Percentiles rank a stretch among this genome's conserved stretches.
Conservation (phyloP, 495 filamentous ascomycete genomes). For the Terfezia boudieri region DNA sequence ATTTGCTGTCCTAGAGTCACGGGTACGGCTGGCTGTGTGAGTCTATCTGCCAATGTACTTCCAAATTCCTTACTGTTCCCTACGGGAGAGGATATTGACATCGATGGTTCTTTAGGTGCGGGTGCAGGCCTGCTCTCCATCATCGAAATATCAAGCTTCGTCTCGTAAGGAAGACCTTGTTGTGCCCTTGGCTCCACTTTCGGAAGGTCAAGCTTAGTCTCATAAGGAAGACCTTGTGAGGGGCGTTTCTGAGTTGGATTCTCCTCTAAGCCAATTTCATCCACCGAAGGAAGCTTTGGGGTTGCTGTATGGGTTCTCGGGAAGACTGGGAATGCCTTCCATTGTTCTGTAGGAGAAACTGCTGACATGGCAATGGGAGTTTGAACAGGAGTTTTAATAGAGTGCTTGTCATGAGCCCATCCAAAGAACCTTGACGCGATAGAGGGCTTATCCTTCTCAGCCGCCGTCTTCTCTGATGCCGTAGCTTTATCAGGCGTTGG, state of each 20-base stretch:
- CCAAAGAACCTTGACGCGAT: constrained; percentile 33
- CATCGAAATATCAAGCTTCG: not conserved
- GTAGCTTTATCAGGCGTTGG: constrained; percentile 13
- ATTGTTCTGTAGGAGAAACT: constrained; percentile 42
- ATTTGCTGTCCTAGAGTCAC: not conserved
- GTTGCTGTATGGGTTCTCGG: constrained; percentile 46
- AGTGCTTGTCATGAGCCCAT: constrained; percentile 45
- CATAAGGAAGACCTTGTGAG: not conserved
- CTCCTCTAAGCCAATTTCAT: constrained; percentile 30
- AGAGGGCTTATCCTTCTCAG: constrained; percentile 8
- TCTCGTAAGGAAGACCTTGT: not conserved
- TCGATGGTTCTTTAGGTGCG: constrained; percentile 4
- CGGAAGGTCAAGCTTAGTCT: constrained; percentile 21
- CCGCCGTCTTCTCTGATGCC: constrained; percentile 16
- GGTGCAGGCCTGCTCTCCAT: constrained; percentile 1
- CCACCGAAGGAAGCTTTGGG: constrained; percentile 60
- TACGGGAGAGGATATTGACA: constrained; percentile 17
- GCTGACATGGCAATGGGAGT: constrained; percentile 91
- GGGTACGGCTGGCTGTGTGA: not conserved
- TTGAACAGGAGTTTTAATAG: constrained; percentile 49
- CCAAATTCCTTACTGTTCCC: constrained; percentile 10
- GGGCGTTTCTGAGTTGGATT: not conserved
- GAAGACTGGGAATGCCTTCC: constrained; percentile 11
- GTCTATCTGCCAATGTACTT: not conserved
- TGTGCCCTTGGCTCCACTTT: constrained; percentile 26